Conservation (phyloP, 768 basidiomycete species). For the Tylopilus sp. region DNA sequence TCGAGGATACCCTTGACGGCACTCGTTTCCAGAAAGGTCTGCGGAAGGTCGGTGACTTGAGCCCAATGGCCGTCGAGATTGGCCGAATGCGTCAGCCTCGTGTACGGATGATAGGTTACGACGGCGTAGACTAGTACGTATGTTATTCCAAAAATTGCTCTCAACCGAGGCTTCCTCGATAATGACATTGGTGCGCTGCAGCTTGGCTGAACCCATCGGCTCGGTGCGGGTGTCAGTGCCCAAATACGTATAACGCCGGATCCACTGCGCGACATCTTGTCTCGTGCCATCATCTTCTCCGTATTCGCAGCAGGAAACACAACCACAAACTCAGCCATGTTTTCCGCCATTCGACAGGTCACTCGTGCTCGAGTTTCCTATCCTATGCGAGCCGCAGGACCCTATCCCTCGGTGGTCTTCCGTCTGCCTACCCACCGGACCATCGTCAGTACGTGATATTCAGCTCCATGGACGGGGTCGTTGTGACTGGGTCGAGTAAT, state of each 20-base stretch:
- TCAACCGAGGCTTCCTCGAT: neutral
- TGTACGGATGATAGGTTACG: neutral
- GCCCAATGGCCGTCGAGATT: no score
- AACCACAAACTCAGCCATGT: constrained; percentile 11
- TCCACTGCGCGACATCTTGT: neutral
- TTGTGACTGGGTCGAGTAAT: neutral
- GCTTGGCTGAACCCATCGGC: constrained; percentile 2
- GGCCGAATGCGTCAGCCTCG: no score
- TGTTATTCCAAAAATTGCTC: neutral
- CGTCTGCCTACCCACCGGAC: constrained; percentile 17
- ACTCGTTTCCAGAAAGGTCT: no score
- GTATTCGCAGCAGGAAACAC: neutral
- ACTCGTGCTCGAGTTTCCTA: constrained; percentile 11
- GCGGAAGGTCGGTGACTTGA: no score
- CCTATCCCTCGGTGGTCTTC: neutral
- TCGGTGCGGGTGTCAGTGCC: constrained; percentile 9
- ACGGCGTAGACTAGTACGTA: neutral
- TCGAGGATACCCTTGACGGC: neutral
- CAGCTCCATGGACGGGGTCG: neutral
- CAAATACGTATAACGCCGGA: constrained; percentile 16
- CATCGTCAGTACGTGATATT: constrained; percentile 23
- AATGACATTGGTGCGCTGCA: neutral
- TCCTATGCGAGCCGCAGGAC: constrained; percentile 2
- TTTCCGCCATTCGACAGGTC: constrained; percentile 10
- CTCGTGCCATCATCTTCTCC: constrained; percentile 38